Conservation (phyloP, 2,329 filamentous ascomycete species). For the Meredithiella fracta region DNA sequence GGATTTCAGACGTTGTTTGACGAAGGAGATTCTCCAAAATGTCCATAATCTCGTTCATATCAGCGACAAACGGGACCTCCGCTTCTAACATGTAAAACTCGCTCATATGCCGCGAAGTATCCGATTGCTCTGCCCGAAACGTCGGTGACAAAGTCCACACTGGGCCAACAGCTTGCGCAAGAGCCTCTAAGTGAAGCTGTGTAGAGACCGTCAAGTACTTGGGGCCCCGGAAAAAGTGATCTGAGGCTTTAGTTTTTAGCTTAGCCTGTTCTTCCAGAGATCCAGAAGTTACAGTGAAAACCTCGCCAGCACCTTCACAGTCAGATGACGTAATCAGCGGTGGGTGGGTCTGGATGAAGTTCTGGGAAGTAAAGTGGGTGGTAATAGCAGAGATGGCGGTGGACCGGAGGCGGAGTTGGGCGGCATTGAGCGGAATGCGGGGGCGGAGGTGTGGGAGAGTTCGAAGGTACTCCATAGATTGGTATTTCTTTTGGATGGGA, state of each 20-base stretch:
- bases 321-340: constrained; percentile 93
- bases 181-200: constrained; percentile 84
- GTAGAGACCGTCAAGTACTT: constrained; percentile 94
- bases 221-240: constrained; percentile 63
- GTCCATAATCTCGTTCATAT: constrained; percentile 56
- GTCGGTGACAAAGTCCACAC: constrained; percentile 92
- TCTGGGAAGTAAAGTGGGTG: constrained; percentile 54
- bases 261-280: constrained; percentile 18
- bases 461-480: constrained; percentile 74
- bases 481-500: constrained; percentile 93
- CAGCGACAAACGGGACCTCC: constrained; percentile 63
- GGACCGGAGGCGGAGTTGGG: constrained; percentile 69
- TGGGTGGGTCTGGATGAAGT: constrained; percentile 73
- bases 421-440: constrained; percentile 64
- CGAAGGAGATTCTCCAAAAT: constrained; percentile 67
- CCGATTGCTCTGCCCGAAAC: constrained; percentile 83
- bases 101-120: constrained; percentile 83
- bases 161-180: constrained; percentile 71
- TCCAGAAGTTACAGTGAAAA: constrained; percentile 54
- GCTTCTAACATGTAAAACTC: constrained; percentile 99
- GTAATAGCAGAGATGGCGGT: constrained; percentile 57
- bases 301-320: constrained; percentile 90
- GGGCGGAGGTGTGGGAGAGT: constrained; percentile 74
- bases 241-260: constrained; percentile 21
- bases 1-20: constrained; percentile 27